Conservation (phyloP, 352 stramenopile genomes). For the Aphanomyces invadans region DNA sequence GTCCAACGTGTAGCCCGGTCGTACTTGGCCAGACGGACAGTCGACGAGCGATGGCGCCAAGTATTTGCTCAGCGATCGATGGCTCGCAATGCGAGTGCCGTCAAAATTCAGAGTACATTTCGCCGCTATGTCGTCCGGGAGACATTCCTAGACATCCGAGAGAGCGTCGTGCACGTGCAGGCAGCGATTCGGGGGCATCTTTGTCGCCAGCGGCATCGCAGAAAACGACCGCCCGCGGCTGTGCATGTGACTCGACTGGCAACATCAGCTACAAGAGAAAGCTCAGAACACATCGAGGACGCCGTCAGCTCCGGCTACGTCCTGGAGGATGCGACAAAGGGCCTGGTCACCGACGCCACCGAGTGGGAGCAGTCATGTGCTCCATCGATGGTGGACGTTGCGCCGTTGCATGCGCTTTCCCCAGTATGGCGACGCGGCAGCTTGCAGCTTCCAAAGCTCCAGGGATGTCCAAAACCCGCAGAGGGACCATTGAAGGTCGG, state of each 20-base stretch:
- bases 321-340: no score
- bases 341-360: no score
- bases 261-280: no score
- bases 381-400: no score
- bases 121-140: conserved; percentile 53
- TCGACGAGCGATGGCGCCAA: conserved; percentile 24
- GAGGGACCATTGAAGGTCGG: no score
- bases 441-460: neutral
- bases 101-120: conserved; percentile 45
- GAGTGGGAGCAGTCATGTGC: no score
- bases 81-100: conserved; percentile 28
- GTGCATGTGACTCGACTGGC: no score
- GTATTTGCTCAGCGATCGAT: conserved; percentile 24
- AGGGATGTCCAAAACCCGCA: conserved; percentile 26
- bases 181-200: conserved; percentile 56
- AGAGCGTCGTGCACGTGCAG: conserved; percentile 72
- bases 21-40: conserved; percentile 26
- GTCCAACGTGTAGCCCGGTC: conserved; percentile 45
- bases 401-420: conserved; percentile 24
- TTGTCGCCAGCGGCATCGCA: conserved; percentile 40
- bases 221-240: neutral
- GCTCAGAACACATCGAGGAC: neutral
- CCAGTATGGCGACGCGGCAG: neutral
- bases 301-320: neutral
- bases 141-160: conserved; percentile 78